Base-by-base conservation (phyloP, 2,329 filamentous ascomycete genomes). In the Incumbomyces lentus region DNA sequence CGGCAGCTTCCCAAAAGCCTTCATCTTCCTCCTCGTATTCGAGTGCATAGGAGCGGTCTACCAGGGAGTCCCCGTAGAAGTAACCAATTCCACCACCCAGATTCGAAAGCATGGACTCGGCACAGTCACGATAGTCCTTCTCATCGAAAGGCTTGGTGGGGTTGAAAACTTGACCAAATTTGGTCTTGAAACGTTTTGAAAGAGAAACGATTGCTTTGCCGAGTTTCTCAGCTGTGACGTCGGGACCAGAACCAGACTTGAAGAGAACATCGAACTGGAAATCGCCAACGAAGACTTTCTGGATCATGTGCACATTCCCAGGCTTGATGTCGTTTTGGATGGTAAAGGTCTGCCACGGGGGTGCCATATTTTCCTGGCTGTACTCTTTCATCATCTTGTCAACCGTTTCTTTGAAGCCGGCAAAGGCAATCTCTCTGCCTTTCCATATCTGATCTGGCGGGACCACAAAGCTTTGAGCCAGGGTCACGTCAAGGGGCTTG, bases 21-120 rank as follows among this genome's bases (percentile, higher is more conserved):
- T 96, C 92, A 49, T 87, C 86, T 54, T 93, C 87, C 67, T 98
- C 92, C 10, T 95, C 87, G 56, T 96, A 96, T 59, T 94, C 90
- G 8, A 82, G 71, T n/a, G 87, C 86, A 59, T 90, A 86, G 0
- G 89, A 95, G 32, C 88, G 82, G 62, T 98, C 92, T 44, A 95
- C 85, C 17, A 95, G 68, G 30, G 87, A 83, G 48, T 92, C 76
- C 34, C 92, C 92, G 59, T 93, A 78, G 69, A 98, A 98, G 67
- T 94, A 96, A 7, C 92, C 92, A 57, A 96, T 86, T 39, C 92
- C 92, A 47, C 92, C 92, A 31, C 95, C 74, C 30, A 98, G 71
- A 63, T 96, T 98, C 1, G 90, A 95, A 56, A 98, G 85, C 73
- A 98, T 84, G 53, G 83, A 89, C 63, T 86, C 85, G 52, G 82